These are phyloP conservation scores for Zygotorulaspora chibaensis DNA, from an alignment of 805 yeast species.

Conservation along the genomic window DNA sequence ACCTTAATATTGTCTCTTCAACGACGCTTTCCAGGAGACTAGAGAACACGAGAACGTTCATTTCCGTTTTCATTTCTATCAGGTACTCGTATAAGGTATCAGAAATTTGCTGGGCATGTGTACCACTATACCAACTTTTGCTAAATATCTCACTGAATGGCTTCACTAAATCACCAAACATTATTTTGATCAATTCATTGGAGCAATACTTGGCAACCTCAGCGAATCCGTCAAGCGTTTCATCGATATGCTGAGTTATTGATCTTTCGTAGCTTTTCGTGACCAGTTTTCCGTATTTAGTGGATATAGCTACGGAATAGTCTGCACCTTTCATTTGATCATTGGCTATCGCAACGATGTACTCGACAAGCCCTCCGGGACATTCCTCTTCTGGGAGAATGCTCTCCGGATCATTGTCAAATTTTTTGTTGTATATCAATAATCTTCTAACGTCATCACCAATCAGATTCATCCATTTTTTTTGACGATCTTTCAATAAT, in stretches of 20 bases:
- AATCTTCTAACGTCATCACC: slow-evolving; percentile 47
- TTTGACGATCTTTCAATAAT: slow-evolving; percentile 57
- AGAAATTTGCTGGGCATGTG: slow-evolving; percentile 55
- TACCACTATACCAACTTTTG: slow-evolving; percentile 63
- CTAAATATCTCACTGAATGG: slow-evolving; percentile 62
- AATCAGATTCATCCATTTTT: slow-evolving; percentile 55
- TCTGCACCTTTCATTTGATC: slow-evolving; percentile 74
- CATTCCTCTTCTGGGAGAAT: slow-evolving; percentile 42
- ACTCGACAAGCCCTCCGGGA: slow-evolving; percentile 77
- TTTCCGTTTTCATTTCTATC: slow-evolving; percentile 52
- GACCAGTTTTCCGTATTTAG: slow-evolving; percentile 60
- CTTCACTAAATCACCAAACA: slow-evolving; percentile 64
- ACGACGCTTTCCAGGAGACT: slow-evolving; percentile 50
- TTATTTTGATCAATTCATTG: slow-evolving; percentile 50
- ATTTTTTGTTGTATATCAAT: slow-evolving; percentile 33
- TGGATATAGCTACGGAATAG: slow-evolving; percentile 64
- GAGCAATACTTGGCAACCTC: slow-evolving; percentile 66
- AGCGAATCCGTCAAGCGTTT: slow-evolving; percentile 75
- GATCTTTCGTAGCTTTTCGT: slow-evolving; percentile 57
- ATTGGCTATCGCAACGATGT: slow-evolving; percentile 76
- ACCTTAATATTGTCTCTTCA: slow-evolving; percentile 48
- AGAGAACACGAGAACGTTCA: slow-evolving; percentile 52
- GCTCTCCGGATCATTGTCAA: slow-evolving; percentile 32
- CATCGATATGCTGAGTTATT: slow-evolving; percentile 54
- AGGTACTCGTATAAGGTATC: slow-evolving; percentile 76